phyloP scores from a whole-genome alignment of 352 stramenopile genomes.

The Pythium phragmitis region DNA sequence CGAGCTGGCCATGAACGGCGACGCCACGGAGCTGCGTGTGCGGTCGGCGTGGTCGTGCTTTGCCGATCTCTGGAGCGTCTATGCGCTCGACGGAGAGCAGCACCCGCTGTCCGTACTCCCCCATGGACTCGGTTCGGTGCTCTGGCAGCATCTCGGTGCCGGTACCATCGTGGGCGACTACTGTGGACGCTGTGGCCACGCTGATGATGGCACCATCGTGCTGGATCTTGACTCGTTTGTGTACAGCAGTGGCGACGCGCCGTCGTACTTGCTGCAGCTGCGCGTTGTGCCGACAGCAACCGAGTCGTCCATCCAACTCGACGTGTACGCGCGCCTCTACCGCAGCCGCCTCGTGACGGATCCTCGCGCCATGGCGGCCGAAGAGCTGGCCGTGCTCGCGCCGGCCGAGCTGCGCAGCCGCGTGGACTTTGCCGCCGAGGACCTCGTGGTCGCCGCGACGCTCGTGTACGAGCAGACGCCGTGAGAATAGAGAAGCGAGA shows the following conservation, averaged over 20 bases:
- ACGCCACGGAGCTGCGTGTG: constrained; percentile 12
- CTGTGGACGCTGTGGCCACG: constrained; percentile 18
- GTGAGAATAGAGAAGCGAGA: background rate
- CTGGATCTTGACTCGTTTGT: constrained; percentile 29
- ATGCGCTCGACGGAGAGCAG: constrained; percentile 22
- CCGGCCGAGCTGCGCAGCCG: constrained; percentile 19
- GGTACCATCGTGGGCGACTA: constrained; percentile 25
- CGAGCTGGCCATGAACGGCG: constrained; percentile 22
- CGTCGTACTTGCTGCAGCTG: constrained; percentile 29
- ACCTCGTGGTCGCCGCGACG: constrained; percentile 22
- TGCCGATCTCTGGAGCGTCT: constrained; percentile 24
- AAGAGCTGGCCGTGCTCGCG: constrained; percentile 14
- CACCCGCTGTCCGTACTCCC: constrained; percentile 17
- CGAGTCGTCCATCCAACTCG: constrained; percentile 6
- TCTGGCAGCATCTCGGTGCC: constrained; percentile 18
- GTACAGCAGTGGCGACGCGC: constrained; percentile 18
- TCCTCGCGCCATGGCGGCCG: background rate
- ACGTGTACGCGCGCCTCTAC: constrained; percentile 23
- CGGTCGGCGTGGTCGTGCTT: constrained; percentile 26
- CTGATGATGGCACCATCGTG: constrained; percentile 23
- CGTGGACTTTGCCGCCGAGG: constrained; percentile 20
- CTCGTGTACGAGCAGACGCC: constrained; percentile 17
- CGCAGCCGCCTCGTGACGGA: constrained; percentile 17
- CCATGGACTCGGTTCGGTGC: constrained; percentile 14
- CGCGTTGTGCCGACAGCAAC: constrained; percentile 13